These are phyloP conservation scores for Filobasidium uniguttulatum DNA, from an alignment of 1,284 basidiomycete species.

Conservation along the genomic window DNA sequence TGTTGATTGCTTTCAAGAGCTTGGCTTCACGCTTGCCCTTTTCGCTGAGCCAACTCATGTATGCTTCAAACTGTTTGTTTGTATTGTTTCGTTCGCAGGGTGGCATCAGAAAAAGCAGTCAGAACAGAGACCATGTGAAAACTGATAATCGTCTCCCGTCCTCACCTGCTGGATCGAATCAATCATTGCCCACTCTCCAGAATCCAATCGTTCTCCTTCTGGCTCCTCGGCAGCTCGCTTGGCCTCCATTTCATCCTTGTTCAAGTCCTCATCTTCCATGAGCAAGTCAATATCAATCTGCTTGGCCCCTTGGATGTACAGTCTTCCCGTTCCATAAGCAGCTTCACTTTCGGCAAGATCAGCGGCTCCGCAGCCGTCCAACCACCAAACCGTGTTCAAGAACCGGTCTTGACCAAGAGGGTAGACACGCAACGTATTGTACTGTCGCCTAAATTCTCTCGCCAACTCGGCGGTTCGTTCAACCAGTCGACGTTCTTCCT, in stretches of 20 bases:
- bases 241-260: slow-evolving; percentile 25
- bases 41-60: slow-evolving; percentile 76
- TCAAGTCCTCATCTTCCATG: slow-evolving; percentile 40
- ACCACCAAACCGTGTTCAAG: slow-evolving; percentile 94
- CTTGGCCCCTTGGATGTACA: slow-evolving; percentile 81
- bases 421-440: slow-evolving; percentile 68
- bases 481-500: slow-evolving; percentile 57
- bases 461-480: slow-evolving; percentile 72
- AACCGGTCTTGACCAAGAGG: slow-evolving; percentile 86
- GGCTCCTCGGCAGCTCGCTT: slow-evolving; percentile 62
- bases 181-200: slow-evolving; percentile 80
- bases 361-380: slow-evolving; percentile 83
- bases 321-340: slow-evolving; percentile 65
- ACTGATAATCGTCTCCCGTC: too few species aligned
- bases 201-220: slow-evolving; percentile 51
- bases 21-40: slow-evolving; percentile 78
- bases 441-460: slow-evolving; percentile 76
- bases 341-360: slow-evolving; percentile 54
- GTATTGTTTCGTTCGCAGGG: too few species aligned
- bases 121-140: background rate
- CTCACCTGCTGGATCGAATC: slow-evolving; percentile 70
- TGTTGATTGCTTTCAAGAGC: slow-evolving; percentile 61
- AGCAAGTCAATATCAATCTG: slow-evolving; percentile 62
- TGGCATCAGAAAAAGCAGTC: slow-evolving; percentile 10
- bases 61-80: slow-evolving; percentile 53